Conservation (phyloP, 345 rosid species). For the Arabidopsis suecica region DNA sequence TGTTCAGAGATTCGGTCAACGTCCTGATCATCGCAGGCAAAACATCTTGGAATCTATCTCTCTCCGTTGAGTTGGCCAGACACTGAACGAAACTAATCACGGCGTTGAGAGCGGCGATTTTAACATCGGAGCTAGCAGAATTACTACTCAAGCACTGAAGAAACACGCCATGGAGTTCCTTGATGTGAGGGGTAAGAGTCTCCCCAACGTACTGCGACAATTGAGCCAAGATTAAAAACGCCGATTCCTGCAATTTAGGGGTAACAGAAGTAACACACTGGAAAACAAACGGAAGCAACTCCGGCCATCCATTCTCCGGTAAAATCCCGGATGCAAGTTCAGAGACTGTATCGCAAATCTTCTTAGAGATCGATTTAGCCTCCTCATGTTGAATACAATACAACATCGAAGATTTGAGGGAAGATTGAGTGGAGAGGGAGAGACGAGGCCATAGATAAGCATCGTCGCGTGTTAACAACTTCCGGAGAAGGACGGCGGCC, state of each 20-base stretch:
- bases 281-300: slow-evolving; percentile 91
- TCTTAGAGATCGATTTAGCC: slow-evolving; percentile 79
- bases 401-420: slow-evolving; percentile 74
- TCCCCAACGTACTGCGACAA: slow-evolving; percentile 92
- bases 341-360: slow-evolving; percentile 92
- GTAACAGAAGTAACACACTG: slow-evolving; percentile 88
- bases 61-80: slow-evolving; percentile 63
- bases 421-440: slow-evolving; percentile 71
- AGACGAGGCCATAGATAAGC: slow-evolving; percentile 90
- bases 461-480: slow-evolving; percentile 88
- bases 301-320: slow-evolving; percentile 95
- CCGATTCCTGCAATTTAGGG: slow-evolving; percentile 84
- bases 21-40: slow-evolving; percentile 94
- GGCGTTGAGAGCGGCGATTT: slow-evolving; percentile 92
- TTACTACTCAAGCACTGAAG: slow-evolving; percentile 68
- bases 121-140: slow-evolving; percentile 70
- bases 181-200: slow-evolving; percentile 71
- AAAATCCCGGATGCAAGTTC: slow-evolving; percentile 92
- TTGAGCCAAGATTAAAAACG: slow-evolving; percentile 91
- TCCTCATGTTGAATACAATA: slow-evolving; percentile 78
- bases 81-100: slow-evolving; percentile 96
- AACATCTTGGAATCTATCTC: slow-evolving; percentile 96
- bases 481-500: slow-evolving; percentile 95
- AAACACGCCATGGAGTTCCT: slow-evolving; percentile 86
- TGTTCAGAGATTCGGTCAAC: slow-evolving; percentile 86